These are phyloP conservation scores for Trebouxiophyceae sp. DNA, from an alignment of 163 green algal species.

Conservation along the genomic window DNA sequence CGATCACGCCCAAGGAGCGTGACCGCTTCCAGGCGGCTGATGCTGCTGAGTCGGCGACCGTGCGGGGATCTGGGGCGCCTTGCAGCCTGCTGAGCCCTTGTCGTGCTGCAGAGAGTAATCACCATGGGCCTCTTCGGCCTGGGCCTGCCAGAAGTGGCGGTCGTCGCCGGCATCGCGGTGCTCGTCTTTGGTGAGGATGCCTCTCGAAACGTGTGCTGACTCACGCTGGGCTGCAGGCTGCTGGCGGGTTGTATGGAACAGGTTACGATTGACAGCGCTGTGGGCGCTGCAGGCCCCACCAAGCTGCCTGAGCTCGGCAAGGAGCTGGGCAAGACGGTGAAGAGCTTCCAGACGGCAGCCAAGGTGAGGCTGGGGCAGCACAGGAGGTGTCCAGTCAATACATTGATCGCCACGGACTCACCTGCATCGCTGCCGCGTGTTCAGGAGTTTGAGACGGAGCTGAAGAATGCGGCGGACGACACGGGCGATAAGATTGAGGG, in stretches of 20 bases:
- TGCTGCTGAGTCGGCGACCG: no score
- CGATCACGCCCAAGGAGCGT: no score
- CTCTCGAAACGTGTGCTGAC: background rate
- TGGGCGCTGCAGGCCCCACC: constrained; percentile 79
- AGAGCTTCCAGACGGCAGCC: constrained; percentile 83
- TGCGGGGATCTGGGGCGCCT: no score
- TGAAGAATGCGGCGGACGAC: constrained; percentile 40
- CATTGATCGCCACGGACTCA: no score
- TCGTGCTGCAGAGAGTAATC: constrained; percentile 17
- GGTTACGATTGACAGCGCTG: no score
- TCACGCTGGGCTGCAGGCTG: background rate
- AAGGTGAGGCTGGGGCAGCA: no score
- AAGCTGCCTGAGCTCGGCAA: constrained; percentile 96
- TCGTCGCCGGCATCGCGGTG: constrained; percentile 89
- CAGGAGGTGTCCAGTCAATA: no score
- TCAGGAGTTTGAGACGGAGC: constrained; percentile 71
- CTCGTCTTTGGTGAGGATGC: constrained; percentile 76
- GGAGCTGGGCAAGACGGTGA: constrained; percentile 83
- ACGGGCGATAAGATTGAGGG: background rate
- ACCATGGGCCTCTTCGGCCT: constrained; percentile 85
- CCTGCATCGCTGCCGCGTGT: no score
- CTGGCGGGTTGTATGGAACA: no score
- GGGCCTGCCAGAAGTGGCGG: constrained; percentile 86
- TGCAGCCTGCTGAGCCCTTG: no score
- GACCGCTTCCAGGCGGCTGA: no score